phyloP scores from a whole-genome alignment of 768 basidiomycete genomes.

The Leccinum broughii region DNA sequence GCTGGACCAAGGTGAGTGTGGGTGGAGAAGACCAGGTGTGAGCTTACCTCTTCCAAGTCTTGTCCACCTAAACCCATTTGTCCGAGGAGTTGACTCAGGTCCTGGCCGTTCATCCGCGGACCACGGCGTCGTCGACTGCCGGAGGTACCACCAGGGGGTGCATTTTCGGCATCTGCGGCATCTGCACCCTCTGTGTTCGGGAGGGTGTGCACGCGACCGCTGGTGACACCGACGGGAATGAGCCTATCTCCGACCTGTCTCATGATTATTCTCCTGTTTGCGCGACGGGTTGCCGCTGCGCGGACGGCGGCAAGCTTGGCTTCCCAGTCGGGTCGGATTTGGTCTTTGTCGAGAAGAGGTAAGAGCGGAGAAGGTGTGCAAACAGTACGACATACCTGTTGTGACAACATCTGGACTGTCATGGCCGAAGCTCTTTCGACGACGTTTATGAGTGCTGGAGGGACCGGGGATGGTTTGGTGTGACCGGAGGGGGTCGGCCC shows the following conservation, averaged over 20 bases:
- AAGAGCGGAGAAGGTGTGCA: constrained; percentile 10
- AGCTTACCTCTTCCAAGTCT: constrained; percentile 86
- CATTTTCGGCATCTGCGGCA: constrained; percentile 41
- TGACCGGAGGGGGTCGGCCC: constrained; percentile 55
- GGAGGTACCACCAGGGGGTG: constrained; percentile 35
- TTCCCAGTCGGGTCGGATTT: constrained; percentile 98
- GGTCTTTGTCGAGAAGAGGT: constrained; percentile 52
- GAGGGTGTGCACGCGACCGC: constrained; percentile 75
- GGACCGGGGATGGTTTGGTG: constrained; percentile 40
- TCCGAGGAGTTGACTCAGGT: constrained; percentile 61
- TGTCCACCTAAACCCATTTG: constrained; percentile 75
- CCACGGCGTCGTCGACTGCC: constrained; percentile 61
- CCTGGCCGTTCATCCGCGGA: constrained; percentile 49
- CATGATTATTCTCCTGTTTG: constrained; percentile 97
- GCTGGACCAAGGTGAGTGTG: constrained; percentile 42
- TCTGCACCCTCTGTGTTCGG: constrained; percentile 54
- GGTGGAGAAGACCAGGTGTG: constrained; percentile 6
- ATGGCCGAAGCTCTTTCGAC: constrained; percentile 85
- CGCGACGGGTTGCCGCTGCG: constrained; percentile 93
- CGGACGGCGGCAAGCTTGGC: constrained; percentile 90
- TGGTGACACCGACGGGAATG: constrained; percentile 95
- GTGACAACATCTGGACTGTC: constrained; percentile 91
- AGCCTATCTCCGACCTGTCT: constrained; percentile 96
- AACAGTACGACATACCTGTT: constrained; percentile 55
- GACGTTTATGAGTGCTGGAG: constrained; percentile 61